These are phyloP conservation scores for Pholiota molesta DNA, from an alignment of 768 basidiomycete species.

Conservation along the genomic window DNA sequence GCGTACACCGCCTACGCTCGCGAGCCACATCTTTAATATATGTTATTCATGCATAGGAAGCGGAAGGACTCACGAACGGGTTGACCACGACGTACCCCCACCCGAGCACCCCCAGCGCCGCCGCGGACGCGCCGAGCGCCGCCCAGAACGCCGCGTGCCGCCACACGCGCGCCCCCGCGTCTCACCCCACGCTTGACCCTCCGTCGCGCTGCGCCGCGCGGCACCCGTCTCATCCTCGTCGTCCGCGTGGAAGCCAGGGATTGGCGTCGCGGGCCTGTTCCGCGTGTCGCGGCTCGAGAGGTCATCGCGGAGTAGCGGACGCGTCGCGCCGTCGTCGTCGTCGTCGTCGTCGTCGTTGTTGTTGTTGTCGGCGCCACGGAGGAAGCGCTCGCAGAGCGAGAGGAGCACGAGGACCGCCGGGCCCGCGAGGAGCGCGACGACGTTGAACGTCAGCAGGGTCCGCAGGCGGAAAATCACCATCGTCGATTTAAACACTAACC, in stretches of 20 bases:
- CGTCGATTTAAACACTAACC: slow-evolving; percentile 61
- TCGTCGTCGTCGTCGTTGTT: not conserved
- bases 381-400: slow-evolving; percentile 29
- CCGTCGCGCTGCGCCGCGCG: not conserved
- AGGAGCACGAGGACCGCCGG: slow-evolving; percentile 57
- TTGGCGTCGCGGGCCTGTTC: not conserved
- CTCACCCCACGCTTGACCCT: slow-evolving; percentile 25
- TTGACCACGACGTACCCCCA: slow-evolving; percentile 55
- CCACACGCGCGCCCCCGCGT: slow-evolving; percentile 35
- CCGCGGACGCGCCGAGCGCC: slow-evolving; percentile 45
- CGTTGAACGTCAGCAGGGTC: slow-evolving; percentile 55
- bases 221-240: not conserved
- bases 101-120: slow-evolving; percentile 50
- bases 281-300: no score
- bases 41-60: no score
- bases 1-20: slow-evolving; percentile 72
- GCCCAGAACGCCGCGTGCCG: slow-evolving; percentile 67
- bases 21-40: no score
- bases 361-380: slow-evolving; percentile 7
- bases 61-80: slow-evolving; percentile 66
- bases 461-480: slow-evolving; percentile 59
- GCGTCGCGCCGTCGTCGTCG: not conserved
- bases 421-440: slow-evolving; percentile 63
- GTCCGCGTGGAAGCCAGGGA: not conserved
- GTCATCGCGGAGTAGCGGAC: not conserved